These are phyloP conservation scores for Coemansia sp. DNA, from an alignment of 192 early-diverging fungal species.

Conservation along the genomic window DNA sequence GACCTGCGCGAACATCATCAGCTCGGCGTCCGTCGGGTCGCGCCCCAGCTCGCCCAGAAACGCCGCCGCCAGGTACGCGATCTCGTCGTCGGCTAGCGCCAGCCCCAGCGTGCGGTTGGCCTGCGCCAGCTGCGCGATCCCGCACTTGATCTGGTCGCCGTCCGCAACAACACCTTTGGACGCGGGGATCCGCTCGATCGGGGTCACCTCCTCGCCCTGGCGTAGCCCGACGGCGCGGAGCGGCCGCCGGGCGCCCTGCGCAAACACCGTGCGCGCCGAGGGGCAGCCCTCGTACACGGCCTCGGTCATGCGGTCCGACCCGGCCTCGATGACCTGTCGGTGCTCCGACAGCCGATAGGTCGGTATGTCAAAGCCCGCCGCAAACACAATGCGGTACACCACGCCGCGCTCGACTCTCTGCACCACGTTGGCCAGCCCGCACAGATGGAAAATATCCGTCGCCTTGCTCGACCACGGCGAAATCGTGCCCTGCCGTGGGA, in stretches of 20 bases:
- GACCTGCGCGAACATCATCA: constrained; percentile 99
- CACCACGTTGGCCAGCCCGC: constrained; percentile 71
- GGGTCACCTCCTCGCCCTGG: constrained; percentile 13
- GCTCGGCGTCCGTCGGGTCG: constrained; percentile 96
- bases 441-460: constrained; percentile 92
- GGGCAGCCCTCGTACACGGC: constrained; percentile 64
- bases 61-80: constrained; percentile 86
- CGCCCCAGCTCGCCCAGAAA: constrained; percentile 64
- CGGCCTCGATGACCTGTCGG: constrained; percentile 50
- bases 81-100: constrained; percentile 94
- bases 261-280: constrained; percentile 62
- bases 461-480: constrained; percentile 99
- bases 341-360: constrained; percentile 43
- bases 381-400: constrained; percentile 62
- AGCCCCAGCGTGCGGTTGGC: constrained; percentile 92
- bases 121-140: constrained; percentile 56
- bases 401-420: constrained; percentile 86
- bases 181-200: constrained; percentile 27
- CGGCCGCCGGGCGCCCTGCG: constrained; percentile 53
- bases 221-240: constrained; percentile 59
- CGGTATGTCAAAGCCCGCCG: constrained; percentile 17
- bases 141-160: neutral
- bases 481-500: constrained; percentile 93
- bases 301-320: constrained; percentile 96
- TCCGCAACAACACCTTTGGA: neutral